A percentile compares a stretch with the other conserved stretches of the same genome.
Conservation (phyloP, 495 filamentous ascomycete genomes). For the Penicillium lividum region DNA sequence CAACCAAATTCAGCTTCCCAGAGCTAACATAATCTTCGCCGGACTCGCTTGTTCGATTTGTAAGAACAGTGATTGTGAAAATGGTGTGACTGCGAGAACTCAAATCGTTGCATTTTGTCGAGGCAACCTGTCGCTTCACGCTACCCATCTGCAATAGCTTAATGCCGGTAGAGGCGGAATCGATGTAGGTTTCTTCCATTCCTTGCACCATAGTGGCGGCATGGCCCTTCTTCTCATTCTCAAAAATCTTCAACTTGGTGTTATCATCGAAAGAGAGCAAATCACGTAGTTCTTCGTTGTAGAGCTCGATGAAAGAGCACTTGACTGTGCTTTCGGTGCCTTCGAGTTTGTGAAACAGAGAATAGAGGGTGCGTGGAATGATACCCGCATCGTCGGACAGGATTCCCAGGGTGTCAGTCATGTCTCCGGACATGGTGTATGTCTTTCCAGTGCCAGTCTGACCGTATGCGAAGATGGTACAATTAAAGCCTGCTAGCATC, state of each 20-base stretch:
- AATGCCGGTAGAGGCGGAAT: conserved; percentile 79
- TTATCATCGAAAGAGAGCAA: conserved; percentile 78
- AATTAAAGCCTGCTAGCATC: conserved; percentile 97
- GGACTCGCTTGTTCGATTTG: conserved; percentile 76
- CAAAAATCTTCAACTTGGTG: conserved; percentile 90
- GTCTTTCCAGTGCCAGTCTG: conserved; percentile 98
- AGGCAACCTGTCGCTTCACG: conserved; percentile 90
- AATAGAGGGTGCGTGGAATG: conserved; percentile 84
- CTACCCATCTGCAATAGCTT: conserved; percentile 87
- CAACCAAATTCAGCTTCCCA: conserved; percentile 94
- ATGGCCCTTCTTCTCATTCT: conserved; percentile 84
- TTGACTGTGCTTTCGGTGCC: conserved; percentile 89
- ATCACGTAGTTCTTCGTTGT: conserved; percentile 95
- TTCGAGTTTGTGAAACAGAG: conserved; percentile 81
- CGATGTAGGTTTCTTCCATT: conserved; percentile 95
- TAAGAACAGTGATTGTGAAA: conserved; percentile 89
- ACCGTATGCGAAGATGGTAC: conserved; percentile 97
- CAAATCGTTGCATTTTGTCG: conserved; percentile 97
- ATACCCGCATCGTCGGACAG: conserved; percentile 91
- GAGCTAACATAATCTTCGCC: conserved; percentile 90
- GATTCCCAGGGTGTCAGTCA: conserved; percentile 80
- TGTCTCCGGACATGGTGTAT: conserved; percentile 99
- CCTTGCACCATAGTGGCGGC: conserved; percentile 84
- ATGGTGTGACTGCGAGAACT: conserved; percentile 95
- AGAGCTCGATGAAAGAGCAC: conserved; percentile 97